Evolutionary conservation across 179 eudicot species (phyloP), one percentile per base, ranked within the genome.

Genomic region (Silene coronaria): DNA sequence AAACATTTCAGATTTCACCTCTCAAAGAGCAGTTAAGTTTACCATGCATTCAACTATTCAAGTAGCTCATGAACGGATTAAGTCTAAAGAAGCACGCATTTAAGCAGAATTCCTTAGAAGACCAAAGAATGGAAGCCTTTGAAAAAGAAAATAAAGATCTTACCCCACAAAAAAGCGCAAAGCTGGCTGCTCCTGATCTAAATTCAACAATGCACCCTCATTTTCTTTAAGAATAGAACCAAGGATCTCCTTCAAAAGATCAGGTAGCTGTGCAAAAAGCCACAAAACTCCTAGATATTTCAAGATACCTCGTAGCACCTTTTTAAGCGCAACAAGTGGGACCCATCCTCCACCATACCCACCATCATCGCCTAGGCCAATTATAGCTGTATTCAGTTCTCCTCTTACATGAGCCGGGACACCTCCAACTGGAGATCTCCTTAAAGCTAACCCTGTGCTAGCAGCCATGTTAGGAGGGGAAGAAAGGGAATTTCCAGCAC

Each of bases 261-360:
- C 97, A 72, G 99, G 99, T 73, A 96, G 75, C 80, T 96, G 99
- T 0, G 98, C 97, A 87, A 96, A 96, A 72, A 96, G 96, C 99
- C 99, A 96, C 57, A 96, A 75, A 34, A 96, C 99, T 22, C 99
- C 99, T 45, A 96, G 96, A 75, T 96, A 96, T 79, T 96, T 96
- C 59, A 96, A 84, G 72, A 96, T 91, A 27, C 98, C 98, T 84
- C 97, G 85, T 71, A 96, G 90, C 78, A 96, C 99, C 89, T 96
- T 96, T 81, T 96, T 93, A 16, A 96, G 94, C 45, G 99, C 98
- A 79, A 90, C 98, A 85, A 91, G 88, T 58, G 99, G 99, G 78
- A 93, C 99, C 97, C 97, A 96, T 51, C 99, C 98, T 81, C 99
- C 99, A 77, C 99, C 97, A 87, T 96, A 93, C 61, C 99, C 99